Evolutionary conservation across 2,329 filamentous ascomycete genomes (phyloP), one percentile per base, ranked within the genome.

Genomic region (Scopulariopsis brevicaulis): DNA sequence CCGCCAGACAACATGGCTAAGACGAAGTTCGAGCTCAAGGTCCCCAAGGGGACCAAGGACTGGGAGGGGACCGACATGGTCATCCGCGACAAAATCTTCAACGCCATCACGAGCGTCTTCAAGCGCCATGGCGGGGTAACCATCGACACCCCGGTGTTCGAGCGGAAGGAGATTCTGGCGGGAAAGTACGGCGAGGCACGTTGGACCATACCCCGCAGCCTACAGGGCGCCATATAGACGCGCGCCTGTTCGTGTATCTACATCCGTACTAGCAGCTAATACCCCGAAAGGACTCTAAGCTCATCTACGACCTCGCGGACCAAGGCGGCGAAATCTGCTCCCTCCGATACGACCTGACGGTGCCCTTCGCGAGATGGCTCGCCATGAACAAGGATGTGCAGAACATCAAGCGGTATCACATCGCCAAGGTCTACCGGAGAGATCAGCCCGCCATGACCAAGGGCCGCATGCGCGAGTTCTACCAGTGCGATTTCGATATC

Each of bases 401-500:
- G 70, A 86, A 80, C 71, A 93, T 96, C 75, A 96, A 96, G 77
- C 83, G 93, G 67, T 96, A 96, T 72, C 91, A 96, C 75, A 92
- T 97, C 64, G 91, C 90, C 64, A 96, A 96, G 75, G 92, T 96
- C 62, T 76, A 76, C 68, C 71, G 74, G 54, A 64, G 73, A 64
- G 73, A 75, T 59, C 73, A 75, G 61, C 73, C 73, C 14, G 69
- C 90, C 61, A 90, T 96, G 75, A 89, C 87, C 61, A 94, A 95
- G 70, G 93, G 92, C 56, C 84, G 92, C 57, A 94, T 96, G 87
- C 83, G 93, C 67, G 93, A 96, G 73, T 96, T 96, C 73, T 96
- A 95, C 76, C 92, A 96, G 73, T 96, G 92, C 75, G 93, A 97
- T 74, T 95, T 96, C 68, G 92, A 96, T 69, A 93, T 96, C 73